A percentile compares a stretch with the other conserved stretches of the same genome.
phyloP scores from a whole-genome alignment of 495 filamentous ascomycete species.

The Tuber aestivum region DNA sequence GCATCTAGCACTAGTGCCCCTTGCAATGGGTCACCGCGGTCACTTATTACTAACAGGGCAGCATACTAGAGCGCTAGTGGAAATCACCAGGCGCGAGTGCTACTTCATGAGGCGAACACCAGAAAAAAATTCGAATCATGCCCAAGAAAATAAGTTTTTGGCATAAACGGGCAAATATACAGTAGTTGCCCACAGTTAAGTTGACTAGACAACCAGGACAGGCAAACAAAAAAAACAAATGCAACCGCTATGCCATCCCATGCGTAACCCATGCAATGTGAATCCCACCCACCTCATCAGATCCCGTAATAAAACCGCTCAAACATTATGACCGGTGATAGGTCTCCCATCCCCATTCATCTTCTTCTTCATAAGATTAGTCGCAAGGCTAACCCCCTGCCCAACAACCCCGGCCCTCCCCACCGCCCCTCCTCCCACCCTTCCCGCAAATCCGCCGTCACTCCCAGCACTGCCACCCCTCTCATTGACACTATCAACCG shows the following conservation, averaged over 20 bases:
- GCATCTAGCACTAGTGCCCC: too few species aligned
- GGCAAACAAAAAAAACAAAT: not conserved
- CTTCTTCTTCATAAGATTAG: not conserved
- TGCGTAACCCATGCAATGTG: not conserved
- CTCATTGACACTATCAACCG: not conserved
- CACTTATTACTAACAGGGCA: too few species aligned
- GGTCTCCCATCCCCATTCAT: not conserved
- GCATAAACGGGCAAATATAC: not conserved
- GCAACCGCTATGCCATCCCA: not conserved
- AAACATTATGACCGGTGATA: not conserved
- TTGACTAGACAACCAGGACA: not conserved
- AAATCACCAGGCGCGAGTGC: too few species aligned
- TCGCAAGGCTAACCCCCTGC: not conserved
- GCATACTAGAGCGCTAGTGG: too few species aligned
- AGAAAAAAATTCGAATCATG: too few species aligned
- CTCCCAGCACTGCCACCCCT: not conserved
- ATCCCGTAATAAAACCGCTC: not conserved
- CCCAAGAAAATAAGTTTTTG: too few species aligned
- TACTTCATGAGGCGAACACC: too few species aligned
- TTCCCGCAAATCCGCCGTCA: not conserved
- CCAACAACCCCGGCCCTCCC: not conserved
- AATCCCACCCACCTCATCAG: not conserved
- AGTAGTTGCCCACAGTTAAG: too few species aligned
- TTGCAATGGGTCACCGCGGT: too few species aligned
- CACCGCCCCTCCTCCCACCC: not conserved